Conservation (phyloP, 176 grass and related monocot genomes). For the Panicum miliaceum region DNA sequence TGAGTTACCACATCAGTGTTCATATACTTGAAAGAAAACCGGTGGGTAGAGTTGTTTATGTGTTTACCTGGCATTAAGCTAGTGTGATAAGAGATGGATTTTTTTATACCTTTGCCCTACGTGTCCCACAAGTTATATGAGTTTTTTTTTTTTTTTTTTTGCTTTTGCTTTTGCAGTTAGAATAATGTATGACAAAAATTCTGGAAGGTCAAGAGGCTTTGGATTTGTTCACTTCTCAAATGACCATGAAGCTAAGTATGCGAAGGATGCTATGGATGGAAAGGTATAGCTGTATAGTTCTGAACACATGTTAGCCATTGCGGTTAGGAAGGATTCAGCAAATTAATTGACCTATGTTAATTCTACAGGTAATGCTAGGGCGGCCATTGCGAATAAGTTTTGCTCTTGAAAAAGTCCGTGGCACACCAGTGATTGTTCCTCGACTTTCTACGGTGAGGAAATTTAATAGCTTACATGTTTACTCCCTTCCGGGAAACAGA, state of each 20-base stretch:
- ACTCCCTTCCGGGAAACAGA: not conserved
- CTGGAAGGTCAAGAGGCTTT: conserved; percentile 91
- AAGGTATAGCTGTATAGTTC: conserved; percentile 59
- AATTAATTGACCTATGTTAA: conserved; percentile 20
- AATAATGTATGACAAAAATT: conserved; percentile 90
- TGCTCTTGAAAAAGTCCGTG: conserved; percentile 77
- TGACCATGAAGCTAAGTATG: conserved; percentile 74
- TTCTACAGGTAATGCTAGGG: conserved; percentile 79
- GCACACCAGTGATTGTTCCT: conserved; percentile 69
- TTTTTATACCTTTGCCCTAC: conserved; percentile 28
- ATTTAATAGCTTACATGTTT: conserved; percentile 28
- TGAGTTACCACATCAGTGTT: conserved; percentile 13
- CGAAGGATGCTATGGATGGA: conserved; percentile 86
- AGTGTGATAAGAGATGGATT: conserved; percentile 15
- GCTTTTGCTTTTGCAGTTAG: conserved; percentile 63
- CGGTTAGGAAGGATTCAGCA: conserved; percentile 15
- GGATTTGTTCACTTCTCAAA: conserved; percentile 85
- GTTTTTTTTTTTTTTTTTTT: not conserved
- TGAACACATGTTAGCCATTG: not conserved
- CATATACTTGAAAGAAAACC: conserved; percentile 33
- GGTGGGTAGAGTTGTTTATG: not conserved
- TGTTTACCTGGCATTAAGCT: conserved; percentile 30
- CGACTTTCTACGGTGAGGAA: conserved; percentile 53
- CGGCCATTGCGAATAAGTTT: conserved; percentile 79
- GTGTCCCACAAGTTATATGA: conserved; percentile 36